Conservation (phyloP, 129 eudicot species). For the carrot (Daucus carota) region DNA sequence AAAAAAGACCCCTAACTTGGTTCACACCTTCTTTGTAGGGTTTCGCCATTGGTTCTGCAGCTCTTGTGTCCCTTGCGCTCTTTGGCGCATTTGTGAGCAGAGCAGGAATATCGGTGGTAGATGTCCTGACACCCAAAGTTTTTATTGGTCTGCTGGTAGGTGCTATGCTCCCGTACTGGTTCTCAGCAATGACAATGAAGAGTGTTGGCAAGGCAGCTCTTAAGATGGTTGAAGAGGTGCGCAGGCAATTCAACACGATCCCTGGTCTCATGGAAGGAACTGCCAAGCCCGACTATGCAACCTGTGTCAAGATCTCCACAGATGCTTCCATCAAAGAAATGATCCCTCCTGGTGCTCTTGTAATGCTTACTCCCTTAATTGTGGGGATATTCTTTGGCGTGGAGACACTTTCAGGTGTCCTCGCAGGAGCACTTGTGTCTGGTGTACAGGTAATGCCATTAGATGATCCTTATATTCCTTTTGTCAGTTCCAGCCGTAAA, state of each 20-base stretch:
- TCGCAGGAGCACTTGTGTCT: slow-evolving; percentile 41
- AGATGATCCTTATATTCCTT: background rate
- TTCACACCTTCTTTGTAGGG: slow-evolving; percentile 17
- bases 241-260: slow-evolving; percentile 45
- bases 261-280: slow-evolving; percentile 47
- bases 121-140: slow-evolving; percentile 34
- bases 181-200: slow-evolving; percentile 47
- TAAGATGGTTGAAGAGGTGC: slow-evolving; percentile 50
- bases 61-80: slow-evolving; percentile 35
- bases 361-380: slow-evolving; percentile 42
- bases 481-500: background rate
- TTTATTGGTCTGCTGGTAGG: slow-evolving; percentile 34
- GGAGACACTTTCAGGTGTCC: slow-evolving; percentile 45
- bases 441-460: slow-evolving; percentile 38
- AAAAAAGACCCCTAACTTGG: background rate
- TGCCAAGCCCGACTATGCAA: slow-evolving; percentile 45
- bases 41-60: slow-evolving; percentile 38
- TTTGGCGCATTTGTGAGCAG: slow-evolving; percentile 43
- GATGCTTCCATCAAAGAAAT: slow-evolving; percentile 43
- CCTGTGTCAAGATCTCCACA: slow-evolving; percentile 43
- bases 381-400: slow-evolving; percentile 45
- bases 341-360: slow-evolving; percentile 48
- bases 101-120: slow-evolving; percentile 24
- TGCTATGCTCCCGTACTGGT: slow-evolving; percentile 42
- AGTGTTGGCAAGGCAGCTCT: slow-evolving; percentile 46